phyloP scores from a whole-genome alignment of 1,139 yeast species.

The Yamadazyma oceani region DNA sequence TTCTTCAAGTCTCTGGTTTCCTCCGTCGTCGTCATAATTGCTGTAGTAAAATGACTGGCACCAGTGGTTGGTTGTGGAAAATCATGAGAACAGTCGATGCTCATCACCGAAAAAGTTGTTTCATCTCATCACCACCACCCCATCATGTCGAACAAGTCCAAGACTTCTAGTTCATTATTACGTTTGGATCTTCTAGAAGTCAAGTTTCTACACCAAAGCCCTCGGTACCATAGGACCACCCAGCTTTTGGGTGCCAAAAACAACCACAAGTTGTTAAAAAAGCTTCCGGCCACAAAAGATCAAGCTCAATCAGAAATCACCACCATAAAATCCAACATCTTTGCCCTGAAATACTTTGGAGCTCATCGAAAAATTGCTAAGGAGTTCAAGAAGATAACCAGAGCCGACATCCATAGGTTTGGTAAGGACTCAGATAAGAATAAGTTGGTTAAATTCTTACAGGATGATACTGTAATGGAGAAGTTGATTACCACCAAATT shows the following conservation, averaged over 20 bases:
- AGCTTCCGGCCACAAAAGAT: constrained; percentile 34
- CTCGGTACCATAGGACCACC: constrained; percentile 56
- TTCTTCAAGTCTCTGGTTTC: constrained; percentile 14
- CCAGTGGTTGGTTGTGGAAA: too few species aligned
- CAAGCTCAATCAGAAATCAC: constrained; percentile 46
- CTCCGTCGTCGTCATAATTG: too few species aligned
- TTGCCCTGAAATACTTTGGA: constrained; percentile 52
- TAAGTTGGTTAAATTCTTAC: constrained; percentile 9
- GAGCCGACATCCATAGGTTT: constrained; percentile 24
- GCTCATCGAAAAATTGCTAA: constrained; percentile 42
- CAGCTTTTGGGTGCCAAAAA: constrained; percentile 49
- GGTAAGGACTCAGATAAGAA: constrained; percentile 4
- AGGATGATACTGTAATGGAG: constrained; percentile 22
- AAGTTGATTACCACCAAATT: constrained; percentile 35
- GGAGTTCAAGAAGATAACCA: constrained; percentile 30
- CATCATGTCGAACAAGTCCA: constrained; percentile 3
- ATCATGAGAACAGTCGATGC: constrained; percentile 9
- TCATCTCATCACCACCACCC: constrained; percentile 1
- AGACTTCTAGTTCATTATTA: constrained; percentile 33
- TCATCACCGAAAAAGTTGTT: constrained; percentile 7
- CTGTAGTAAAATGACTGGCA: too few species aligned
- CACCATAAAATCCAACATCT: constrained; percentile 45
- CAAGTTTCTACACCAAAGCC: constrained; percentile 41
- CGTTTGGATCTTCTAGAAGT: constrained; percentile 53
- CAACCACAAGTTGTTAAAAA: constrained; percentile 43